These are phyloP conservation scores for Erucastrum elatum DNA, from an alignment of 345 rosid species.

Conservation along the genomic window DNA sequence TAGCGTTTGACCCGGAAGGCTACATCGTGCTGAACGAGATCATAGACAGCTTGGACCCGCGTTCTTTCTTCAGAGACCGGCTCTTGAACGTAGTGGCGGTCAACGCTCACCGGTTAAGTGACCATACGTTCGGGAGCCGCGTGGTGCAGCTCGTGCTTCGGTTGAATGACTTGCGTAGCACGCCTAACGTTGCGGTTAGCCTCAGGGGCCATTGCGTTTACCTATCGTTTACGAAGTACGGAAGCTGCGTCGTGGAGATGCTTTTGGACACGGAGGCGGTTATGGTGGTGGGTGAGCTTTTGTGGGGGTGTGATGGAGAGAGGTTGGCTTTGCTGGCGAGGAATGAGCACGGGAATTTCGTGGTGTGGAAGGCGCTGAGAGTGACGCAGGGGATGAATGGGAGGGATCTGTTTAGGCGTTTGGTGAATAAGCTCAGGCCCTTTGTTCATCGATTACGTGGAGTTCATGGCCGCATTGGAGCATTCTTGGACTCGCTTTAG, in stretches of 20 bases:
- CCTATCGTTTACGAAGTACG: constrained; percentile 8
- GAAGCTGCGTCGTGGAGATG: constrained; percentile 24
- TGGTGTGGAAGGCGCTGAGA: constrained; percentile 14
- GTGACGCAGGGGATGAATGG: not conserved
- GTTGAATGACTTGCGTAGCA: not conserved
- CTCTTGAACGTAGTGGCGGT: not conserved
- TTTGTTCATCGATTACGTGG: not conserved
- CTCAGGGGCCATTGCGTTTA: constrained; percentile 5
- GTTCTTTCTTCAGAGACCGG: not conserved
- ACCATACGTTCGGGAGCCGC: not conserved
- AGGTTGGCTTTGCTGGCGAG: constrained; percentile 23
- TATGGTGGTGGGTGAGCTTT: not conserved
- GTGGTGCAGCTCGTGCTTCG: not conserved
- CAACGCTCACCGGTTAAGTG: not conserved
- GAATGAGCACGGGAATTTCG: constrained; percentile 18
- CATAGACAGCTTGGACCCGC: not conserved
- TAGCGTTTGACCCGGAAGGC: constrained; percentile 7
- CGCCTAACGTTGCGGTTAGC: not conserved
- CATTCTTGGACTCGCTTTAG: not conserved
- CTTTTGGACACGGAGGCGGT: not conserved
- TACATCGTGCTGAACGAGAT: constrained; percentile 9
- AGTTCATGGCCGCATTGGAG: not conserved
- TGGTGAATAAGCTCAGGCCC: constrained; percentile 11
- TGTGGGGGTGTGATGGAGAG: not conserved
- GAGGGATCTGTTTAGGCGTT: not conserved